Base-by-base conservation (phyloP, 2,329 filamentous ascomycete species). In the Monilinia fructicola region DNA sequence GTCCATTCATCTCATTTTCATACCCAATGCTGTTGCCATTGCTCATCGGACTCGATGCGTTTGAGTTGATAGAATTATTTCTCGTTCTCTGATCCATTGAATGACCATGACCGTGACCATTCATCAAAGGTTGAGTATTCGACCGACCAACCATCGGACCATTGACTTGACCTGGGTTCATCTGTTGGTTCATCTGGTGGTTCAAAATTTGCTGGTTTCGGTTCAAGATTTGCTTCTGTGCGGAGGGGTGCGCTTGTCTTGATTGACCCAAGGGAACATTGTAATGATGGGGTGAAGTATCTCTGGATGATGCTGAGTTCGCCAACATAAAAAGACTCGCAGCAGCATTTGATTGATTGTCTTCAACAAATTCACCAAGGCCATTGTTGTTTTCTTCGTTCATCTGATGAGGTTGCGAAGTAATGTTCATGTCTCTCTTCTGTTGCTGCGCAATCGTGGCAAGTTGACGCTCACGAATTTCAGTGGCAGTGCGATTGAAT, bases 251-350 rank as follows among this genome's bases (percentile, higher is more conserved):
- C 12, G 44, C 40, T 23, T 35, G 64, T 28, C 46, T 42, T 28
- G 64, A 12, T 31, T 50, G 56, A 4, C 44, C 56, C 23, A 31
- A 44, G 26, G 42, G 71, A 54, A 66, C 76, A 74, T 44, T 71
- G 73, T n/a, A 74, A 62, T 31, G 40, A 23, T 50, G 69, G 81
- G 86, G 68, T 77, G 83, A 67, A 77, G 83, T 82, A 81, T 88
- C 79, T 76, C 82, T 83, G 46, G 82, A 79, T 70, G 89, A 84
- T 35, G 88, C 87, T 1, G 56, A 60, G 23, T 92, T 89, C 1
- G 95, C 93, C 67, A 99, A 83, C 85, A 97, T 90, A 74, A 92
- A 96, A 0, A 99, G 83, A 40, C 95, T 93, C 76, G 97, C 98
- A 62, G 94, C 95, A 54, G 94, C 95, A 79, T 97, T 94, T 12